Evolutionary conservation across 768 basidiomycete genomes (phyloP), one percentile per base, ranked within the genome.

Genomic region (Lentinus tigrinus): DNA sequence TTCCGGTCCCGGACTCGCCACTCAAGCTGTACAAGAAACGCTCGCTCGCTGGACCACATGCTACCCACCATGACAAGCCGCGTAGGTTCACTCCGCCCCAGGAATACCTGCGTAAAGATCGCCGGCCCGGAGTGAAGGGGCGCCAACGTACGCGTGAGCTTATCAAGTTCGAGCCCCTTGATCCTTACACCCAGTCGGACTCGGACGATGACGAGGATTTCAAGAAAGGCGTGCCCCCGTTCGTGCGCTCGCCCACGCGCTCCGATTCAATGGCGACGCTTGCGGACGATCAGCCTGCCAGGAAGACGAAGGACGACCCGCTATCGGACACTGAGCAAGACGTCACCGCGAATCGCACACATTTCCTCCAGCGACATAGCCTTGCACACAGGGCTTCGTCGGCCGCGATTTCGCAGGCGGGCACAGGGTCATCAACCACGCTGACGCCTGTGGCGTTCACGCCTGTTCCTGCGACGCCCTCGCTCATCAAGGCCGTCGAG

Each of bases 401-500:
- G 11, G 52, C 64, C n/a, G 59, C 60, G 11, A 67, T 69, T 19
- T 66, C 65, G 13, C 64, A 60, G 39, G 67, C 67, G 2, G 54
- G 43, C 26, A 28, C 54, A 14, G 47, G 55, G 11, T 58, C 57
- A 1, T 63, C 61, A n/a, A 56, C 59, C 7, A 58, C 65, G 4
- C 58, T 52, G 14, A 61, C 65, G n/a, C 47, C 51, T n/a, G 42
- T 47, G 5, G 21, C 65, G 72, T 52, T 64, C 7, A 74, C 74
- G 4, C 72, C 83, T 1, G 79, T 87, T 1, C 83, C 85, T 4
- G 81, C 82, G 23, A 88, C 87, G 2, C 85, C 86, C 0, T 87
- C 86, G 3, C 74, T 87, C 31, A 81, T 87, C 57, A 77, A 77
- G 37, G 87, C 85, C 1, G 70, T 88, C n/a, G 82, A 86, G 62